Conservation (phyloP, 805 yeast genomes). For the Yarrowia sp. region DNA sequence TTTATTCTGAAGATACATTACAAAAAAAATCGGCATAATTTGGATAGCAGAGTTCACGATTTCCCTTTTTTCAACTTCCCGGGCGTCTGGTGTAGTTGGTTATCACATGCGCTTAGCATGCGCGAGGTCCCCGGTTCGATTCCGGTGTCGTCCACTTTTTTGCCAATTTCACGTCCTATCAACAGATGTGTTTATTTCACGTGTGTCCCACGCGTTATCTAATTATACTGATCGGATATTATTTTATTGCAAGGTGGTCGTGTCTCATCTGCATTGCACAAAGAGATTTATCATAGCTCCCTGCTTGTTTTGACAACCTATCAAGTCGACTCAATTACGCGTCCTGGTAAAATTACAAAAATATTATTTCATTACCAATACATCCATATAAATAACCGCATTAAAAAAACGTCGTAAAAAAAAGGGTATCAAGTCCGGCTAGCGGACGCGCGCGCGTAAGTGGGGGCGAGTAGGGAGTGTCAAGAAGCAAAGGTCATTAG, state of each 20-base stretch:
- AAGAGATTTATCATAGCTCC: too few relatives aligned
- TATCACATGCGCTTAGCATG: conserved; percentile 24
- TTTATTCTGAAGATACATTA: too few relatives aligned
- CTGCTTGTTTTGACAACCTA: too few relatives aligned
- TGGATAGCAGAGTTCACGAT: not conserved
- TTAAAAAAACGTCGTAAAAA: conserved; percentile 8
- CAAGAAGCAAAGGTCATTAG: conserved; percentile 8
- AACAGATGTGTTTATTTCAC: not conserved
- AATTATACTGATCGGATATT: too few relatives aligned
- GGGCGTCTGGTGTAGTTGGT: conserved; percentile 25
- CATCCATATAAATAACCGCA: conserved; percentile 16
- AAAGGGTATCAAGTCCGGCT: conserved; percentile 2
- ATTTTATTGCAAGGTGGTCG: too few relatives aligned
- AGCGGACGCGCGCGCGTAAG: not conserved
- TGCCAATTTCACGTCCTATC: not conserved
- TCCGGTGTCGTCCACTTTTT: conserved; percentile 20
- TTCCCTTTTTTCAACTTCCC: not conserved
- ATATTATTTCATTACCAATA: conserved; percentile 10
- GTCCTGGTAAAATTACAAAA: not conserved
- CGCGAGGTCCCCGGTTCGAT: conserved; percentile 25
- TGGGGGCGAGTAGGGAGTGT: not conserved
- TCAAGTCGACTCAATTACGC: not conserved
- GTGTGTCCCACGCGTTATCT: not conserved
- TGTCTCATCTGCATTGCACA: too few relatives aligned
- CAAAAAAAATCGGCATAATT: too few relatives aligned